Conservation (phyloP, 805 yeast genomes). For the Kuraishia ogatae region DNA sequence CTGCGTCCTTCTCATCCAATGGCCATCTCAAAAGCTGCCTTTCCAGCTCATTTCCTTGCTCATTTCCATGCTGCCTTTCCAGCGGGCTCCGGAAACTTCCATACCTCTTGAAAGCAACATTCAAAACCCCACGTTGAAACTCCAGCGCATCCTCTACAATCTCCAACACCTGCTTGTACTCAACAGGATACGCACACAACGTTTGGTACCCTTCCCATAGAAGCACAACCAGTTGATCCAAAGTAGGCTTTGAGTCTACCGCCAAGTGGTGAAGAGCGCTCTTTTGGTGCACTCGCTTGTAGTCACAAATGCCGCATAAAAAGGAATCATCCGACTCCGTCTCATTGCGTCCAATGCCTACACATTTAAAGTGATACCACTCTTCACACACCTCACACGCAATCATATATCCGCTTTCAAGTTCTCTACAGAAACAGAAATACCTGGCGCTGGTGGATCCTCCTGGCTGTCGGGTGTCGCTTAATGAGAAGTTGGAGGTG, state of each 20-base stretch:
- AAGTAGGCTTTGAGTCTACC: background rate
- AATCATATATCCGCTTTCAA: constrained; percentile 55
- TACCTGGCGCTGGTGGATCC: constrained; percentile 2
- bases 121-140: constrained; percentile 6
- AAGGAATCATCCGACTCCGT: constrained; percentile 25
- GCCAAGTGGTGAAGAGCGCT: background rate
- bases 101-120: background rate
- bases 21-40: background rate
- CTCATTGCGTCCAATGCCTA: constrained; percentile 22
- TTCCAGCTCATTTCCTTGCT: too few relatives aligned
- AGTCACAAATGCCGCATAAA: constrained; percentile 49
- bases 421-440: constrained; percentile 57
- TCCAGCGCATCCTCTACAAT: constrained; percentile 7
- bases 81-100: background rate
- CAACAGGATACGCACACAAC: constrained; percentile 11
- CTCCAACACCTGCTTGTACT: constrained; percentile 7
- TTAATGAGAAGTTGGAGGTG: background rate
- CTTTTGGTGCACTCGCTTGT: constrained; percentile 6
- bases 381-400: constrained; percentile 64
- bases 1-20: constrained; percentile 2
- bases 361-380: constrained; percentile 63
- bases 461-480: background rate
- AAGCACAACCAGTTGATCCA: constrained; percentile 6
- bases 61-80: too few relatives aligned
- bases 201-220: constrained; percentile 7